phyloP scores from a whole-genome alignment of 805 yeast genomes.

The Suhomyces canberraensis region DNA sequence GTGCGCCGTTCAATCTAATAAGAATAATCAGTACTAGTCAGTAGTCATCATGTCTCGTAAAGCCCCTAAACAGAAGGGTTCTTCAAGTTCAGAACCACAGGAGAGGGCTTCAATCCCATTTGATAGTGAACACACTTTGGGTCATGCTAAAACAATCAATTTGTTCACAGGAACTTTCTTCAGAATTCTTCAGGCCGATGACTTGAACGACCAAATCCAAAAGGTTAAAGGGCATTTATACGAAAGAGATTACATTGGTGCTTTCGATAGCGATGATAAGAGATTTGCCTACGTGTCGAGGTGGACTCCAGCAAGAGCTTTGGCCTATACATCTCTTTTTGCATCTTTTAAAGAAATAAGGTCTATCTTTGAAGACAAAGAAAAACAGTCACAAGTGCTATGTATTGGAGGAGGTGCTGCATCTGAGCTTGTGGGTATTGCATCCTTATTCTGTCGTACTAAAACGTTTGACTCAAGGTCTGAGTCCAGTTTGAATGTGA shows the following conservation, averaged over 20 bases:
- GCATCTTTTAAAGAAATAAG: conserved; percentile 45
- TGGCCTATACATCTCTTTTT: conserved; percentile 69
- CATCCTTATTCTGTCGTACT: conserved; percentile 50
- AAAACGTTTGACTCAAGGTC: conserved; percentile 33
- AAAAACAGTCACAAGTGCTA: conserved; percentile 39
- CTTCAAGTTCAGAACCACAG: no score
- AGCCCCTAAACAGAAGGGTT: no score
- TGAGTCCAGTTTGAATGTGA: conserved; percentile 40
- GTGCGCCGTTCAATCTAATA: no score
- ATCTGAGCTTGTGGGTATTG: conserved; percentile 68
- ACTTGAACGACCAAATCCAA: conserved; percentile 51
- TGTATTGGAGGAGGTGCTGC: conserved; percentile 91
- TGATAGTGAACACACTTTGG: conserved; percentile 27
- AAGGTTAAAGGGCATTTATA: conserved; percentile 65
- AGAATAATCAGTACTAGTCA: no score
- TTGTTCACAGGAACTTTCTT: conserved; percentile 33
- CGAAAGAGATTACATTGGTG: conserved; percentile 65
- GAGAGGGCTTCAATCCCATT: conserved; percentile 40
- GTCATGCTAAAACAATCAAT: conserved; percentile 34
- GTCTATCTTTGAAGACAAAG: conserved; percentile 32
- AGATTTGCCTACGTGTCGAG: conserved; percentile 76
- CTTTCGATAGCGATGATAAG: conserved; percentile 61
- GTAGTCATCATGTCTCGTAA: no score
- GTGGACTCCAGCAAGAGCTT: conserved; percentile 84
- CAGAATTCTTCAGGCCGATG: conserved; percentile 31